phyloP scores from a whole-genome alignment of 371 early-diverging fungal genomes.

The Smittium culicis region DNA sequence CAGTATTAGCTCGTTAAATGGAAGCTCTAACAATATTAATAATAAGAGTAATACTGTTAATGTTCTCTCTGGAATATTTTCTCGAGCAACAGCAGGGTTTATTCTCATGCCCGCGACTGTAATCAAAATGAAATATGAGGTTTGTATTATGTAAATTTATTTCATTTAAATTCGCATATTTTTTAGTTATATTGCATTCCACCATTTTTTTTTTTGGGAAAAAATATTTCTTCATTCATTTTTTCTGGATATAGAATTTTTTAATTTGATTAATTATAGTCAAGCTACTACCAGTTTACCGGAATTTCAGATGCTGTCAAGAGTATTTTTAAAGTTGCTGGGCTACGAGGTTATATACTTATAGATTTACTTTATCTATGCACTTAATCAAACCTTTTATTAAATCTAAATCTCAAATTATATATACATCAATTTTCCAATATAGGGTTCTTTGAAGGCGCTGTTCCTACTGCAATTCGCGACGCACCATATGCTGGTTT shows the following conservation, averaged over 20 bases:
- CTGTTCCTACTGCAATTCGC: constrained; percentile 75
- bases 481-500: constrained; percentile 94
- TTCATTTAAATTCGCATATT: neutral
- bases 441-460: constrained; percentile 64
- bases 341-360: constrained; percentile 43
- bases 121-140: constrained; percentile 85
- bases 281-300: constrained; percentile 66
- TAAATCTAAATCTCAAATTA: neutral
- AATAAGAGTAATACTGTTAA: constrained; percentile 14
- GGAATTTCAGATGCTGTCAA: constrained; percentile 22
- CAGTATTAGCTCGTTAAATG: neutral
- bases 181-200: neutral
- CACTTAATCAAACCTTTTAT: constrained; percentile 36
- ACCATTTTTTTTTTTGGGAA: neutral
- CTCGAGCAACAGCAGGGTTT: constrained; percentile 74
- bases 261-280: too few relatives aligned
- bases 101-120: constrained; percentile 90
- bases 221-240: neutral
- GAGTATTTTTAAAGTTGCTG: constrained; percentile 24
- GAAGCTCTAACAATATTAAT: neutral
- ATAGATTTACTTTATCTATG: too few relatives aligned
- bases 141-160: constrained; percentile 18
- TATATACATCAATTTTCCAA: neutral
- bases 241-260: neutral
- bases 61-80: constrained; percentile 58